Base-by-base conservation (phyloP, 257 asterid species). In the Solanum chaucha region DNA sequence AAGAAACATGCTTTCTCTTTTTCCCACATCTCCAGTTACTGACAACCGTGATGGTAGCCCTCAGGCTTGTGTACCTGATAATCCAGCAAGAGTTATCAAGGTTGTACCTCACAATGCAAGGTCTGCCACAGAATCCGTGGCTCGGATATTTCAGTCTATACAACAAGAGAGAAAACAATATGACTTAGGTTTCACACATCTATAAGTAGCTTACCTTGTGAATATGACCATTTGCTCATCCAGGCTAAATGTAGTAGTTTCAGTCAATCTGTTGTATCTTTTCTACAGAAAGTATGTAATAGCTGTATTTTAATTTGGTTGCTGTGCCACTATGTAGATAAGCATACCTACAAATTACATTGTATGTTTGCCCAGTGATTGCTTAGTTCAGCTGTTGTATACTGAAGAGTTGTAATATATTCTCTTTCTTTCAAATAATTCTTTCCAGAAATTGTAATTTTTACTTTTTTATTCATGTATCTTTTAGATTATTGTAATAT, bases 101-200 rank as follows among this genome's bases (percentile, higher is more conserved):
- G 99, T 94, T 5, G 95, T 97, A 32, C 98, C 99, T 12, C 98
- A 86, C 67, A 94, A 94, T 81, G 93, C 95, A 22, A 65, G 90
- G 41, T 91, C 94, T 41, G 98, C 98, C 2, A 93, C 96, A 14
- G 98, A 92, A 89, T 94, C 97, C 14, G 98, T 93, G 22, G 99
- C 97, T 34, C 94, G 98, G 32, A 94, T 97, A 48, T 95, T 97
- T 81, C 92, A 84, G 88, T 94, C 98, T 17, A 97, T 97, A 86
- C 98, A 94, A 89, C 94, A 93, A 89, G 99, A 95, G 89, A 93
- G 99, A 87, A 91, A 90, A 88, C 97, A 90, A 90, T 58, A 80
- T 78, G 95, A 93, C 88, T 88, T 91, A 20, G 88, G 71, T 48
- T 90, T 64, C 65, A 14, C 84, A 41, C 84, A 46, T 44, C 65